Evolutionary conservation across 83 land plant genomes (phyloP).

Genomic region (Picea abies): DNA sequence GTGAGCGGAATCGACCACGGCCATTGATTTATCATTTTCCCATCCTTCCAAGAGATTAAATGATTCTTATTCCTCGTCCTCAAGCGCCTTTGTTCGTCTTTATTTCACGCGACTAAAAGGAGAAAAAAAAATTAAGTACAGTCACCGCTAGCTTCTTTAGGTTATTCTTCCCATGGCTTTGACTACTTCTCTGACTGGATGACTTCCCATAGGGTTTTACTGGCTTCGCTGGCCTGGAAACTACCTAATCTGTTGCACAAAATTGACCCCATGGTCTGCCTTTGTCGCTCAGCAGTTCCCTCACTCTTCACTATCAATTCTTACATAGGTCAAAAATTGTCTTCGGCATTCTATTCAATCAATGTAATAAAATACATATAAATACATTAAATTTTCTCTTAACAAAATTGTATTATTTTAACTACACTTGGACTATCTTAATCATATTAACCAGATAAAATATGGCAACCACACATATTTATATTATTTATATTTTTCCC

Average conservation of each 20-base stretch:
- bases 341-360: too few species aligned
- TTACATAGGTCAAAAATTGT: too few species aligned
- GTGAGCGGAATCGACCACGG: conserved; percentile 1
- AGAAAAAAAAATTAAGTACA: not conserved
- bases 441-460: too few species aligned
- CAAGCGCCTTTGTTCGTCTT: conserved; percentile 1
- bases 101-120: not conserved
- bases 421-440: too few species aligned
- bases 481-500: too few species aligned
- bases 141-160: not conserved
- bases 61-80: not conserved
- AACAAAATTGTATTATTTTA: too few species aligned
- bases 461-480: too few species aligned
- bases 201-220: too few species aligned
- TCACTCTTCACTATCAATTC: not conserved
- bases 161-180: not conserved
- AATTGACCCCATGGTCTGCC: conserved; percentile 16
- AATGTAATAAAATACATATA: too few species aligned
- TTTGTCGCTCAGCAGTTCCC: not conserved
- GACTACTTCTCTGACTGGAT: not conserved
- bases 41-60: not conserved
- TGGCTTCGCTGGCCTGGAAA: not conserved
- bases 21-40: not conserved
- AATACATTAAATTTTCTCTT: too few species aligned
- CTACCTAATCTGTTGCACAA: not conserved